Evolutionary conservation across 1,284 basidiomycete species (phyloP), one percentile per base, ranked within the genome.

Genomic region (Xerocomus amazonicus): DNA sequence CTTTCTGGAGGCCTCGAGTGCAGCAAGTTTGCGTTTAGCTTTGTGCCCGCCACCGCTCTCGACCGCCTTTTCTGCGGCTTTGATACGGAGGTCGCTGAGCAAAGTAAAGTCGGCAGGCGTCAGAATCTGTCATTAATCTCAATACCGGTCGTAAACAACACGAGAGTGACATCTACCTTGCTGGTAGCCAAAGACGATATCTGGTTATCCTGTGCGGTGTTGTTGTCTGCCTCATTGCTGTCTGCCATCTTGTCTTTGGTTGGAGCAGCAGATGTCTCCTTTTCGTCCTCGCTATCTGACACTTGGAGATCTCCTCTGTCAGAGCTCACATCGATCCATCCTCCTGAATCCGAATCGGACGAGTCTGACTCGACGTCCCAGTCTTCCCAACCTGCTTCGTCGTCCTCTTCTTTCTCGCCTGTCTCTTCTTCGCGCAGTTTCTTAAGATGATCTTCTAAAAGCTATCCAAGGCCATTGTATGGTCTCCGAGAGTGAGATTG

Each of bases 31-130:
- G 48, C 96, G 87, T 68, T 95, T 94, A 2, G 92, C 86, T 31
- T 80, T 82, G 23, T 84, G 77, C 4, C 90, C 87, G 4, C 87
- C 87, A 1, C 83, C 83, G 29, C 72, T 71, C 60, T 91, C 84
- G 9, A 89, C 84, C 2, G 82, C 83, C 49, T 83, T 78, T 17
- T 77, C 74, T n/a, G 91, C 91, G 0, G 87, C 90, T 70, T 90
- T 80, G 50, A 93, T 79, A 8, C 89, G 87, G 9, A 99, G 82
- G 60, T 97, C 92, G 61, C 92, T 92, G 49, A 99, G 79, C 45
- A 97, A 75, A 0, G 91, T 91, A 68, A 98, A 99, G 70, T 99
- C 96, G 27, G 95, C 95, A 0, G 97, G 97, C 0, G 97, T 99
- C 32, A 99, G 82, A 62, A 99, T 99, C 92, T 95, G 52, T 9